Evolutionary conservation across 306 rosid genomes (phyloP).

Genomic region (Cyamopsis tetragonoloba): DNA sequence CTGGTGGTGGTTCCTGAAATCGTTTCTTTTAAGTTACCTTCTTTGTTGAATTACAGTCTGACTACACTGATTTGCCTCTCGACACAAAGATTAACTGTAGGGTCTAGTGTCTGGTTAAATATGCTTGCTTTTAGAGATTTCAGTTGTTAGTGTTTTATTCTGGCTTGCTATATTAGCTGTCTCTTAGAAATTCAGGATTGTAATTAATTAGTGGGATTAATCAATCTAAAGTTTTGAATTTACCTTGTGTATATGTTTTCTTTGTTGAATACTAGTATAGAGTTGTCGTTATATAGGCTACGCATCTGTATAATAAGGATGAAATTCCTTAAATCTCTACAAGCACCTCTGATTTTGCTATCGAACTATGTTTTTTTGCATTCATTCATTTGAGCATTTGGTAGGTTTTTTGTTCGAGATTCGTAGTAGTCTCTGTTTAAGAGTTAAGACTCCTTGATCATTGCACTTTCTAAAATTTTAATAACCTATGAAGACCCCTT

Average conservation of each 20-base stretch:
- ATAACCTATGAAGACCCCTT: background rate
- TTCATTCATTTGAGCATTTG: slow-evolving; percentile 19
- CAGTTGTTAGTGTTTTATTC: slow-evolving; percentile 21
- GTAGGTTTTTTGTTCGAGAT: background rate
- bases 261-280: background rate
- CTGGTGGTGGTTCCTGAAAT: slow-evolving; percentile 38
- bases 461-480: background rate
- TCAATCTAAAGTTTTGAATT: slow-evolving; percentile 16
- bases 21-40: slow-evolving; percentile 3
- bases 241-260: slow-evolving; percentile 21
- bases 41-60: slow-evolving; percentile 11
- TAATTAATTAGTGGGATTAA: slow-evolving; percentile 30
- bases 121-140: slow-evolving; percentile 15
- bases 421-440: background rate
- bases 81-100: slow-evolving; percentile 19
- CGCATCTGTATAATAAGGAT: slow-evolving; percentile 1
- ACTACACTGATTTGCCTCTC: slow-evolving; percentile 13
- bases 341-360: background rate
- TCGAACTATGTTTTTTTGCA: background rate
- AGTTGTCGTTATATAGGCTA: background rate
- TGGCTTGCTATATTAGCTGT: slow-evolving; percentile 6
- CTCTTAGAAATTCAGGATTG: slow-evolving; percentile 27
- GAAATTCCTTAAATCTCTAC: background rate
- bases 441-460: background rate
- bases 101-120: slow-evolving; percentile 27